These are phyloP conservation scores for Hibiscus tridactylites DNA, from an alignment of 345 rosid species.

Conservation along the genomic window DNA sequence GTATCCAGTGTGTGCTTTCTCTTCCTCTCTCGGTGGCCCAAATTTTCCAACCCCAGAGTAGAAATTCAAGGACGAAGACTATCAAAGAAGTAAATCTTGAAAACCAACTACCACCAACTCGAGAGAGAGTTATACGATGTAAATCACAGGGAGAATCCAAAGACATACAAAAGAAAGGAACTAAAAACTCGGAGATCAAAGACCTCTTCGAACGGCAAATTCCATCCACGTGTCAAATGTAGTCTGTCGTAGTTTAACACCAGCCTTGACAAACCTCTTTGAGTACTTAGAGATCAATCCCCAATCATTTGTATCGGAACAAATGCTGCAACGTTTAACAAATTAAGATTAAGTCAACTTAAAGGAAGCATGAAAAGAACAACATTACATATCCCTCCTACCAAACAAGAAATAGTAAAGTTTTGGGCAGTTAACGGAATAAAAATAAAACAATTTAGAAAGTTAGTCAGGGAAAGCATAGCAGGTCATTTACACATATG, in stretches of 20 bases:
- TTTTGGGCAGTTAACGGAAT: neutral
- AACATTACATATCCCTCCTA: neutral
- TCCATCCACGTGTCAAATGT: slow-evolving; percentile 80
- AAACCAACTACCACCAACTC: neutral
- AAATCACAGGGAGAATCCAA: slow-evolving; percentile 3
- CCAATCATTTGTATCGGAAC: slow-evolving; percentile 57
- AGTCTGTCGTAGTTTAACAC: slow-evolving; percentile 56
- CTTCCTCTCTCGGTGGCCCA: neutral
- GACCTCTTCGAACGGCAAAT: slow-evolving; percentile 69
- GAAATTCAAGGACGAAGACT: neutral
- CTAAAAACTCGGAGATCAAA: neutral
- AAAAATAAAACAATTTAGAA: neutral
- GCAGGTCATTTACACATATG: neutral
- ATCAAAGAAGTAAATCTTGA: neutral
- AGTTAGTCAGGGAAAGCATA: neutral
- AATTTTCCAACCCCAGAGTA: neutral
- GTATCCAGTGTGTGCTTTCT: neutral
- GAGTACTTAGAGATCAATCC: slow-evolving; percentile 52
- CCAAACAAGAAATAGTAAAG: neutral
- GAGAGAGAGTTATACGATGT: neutral
- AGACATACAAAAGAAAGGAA: slow-evolving; percentile 2
- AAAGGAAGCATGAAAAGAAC: slow-evolving; percentile 1
- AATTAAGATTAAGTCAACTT: slow-evolving; percentile 7
- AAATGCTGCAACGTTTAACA: slow-evolving; percentile 50
- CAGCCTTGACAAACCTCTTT: slow-evolving; percentile 51